phyloP scores from a whole-genome alignment of 140 eudicot genomes.

The Erigeron philadelphicus region DNA sequence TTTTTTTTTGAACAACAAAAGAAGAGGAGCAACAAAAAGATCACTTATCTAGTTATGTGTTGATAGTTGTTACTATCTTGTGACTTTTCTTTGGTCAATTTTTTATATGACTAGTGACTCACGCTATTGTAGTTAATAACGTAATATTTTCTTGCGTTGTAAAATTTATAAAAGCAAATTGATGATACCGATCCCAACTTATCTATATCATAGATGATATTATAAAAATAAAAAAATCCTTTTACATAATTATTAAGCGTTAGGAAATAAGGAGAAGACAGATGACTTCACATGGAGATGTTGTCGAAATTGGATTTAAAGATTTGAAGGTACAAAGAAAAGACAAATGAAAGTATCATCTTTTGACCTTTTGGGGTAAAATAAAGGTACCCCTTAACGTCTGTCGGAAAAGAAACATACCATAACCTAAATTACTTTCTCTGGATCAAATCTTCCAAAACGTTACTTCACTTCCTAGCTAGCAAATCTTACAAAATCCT shows the following conservation, averaged over 20 bases:
- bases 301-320: slow-evolving; percentile 26
- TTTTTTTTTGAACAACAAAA: too few species aligned
- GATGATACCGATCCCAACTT: too few species aligned
- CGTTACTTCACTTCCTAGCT: not conserved
- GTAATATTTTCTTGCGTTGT: too few species aligned
- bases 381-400: slow-evolving; percentile 31
- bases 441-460: slow-evolving; percentile 26
- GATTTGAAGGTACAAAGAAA: slow-evolving; percentile 34
- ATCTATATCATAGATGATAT: too few species aligned
- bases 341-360: slow-evolving; percentile 33
- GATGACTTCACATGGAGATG: slow-evolving; percentile 41
- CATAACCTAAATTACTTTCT: slow-evolving; percentile 22
- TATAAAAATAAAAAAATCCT: too few species aligned
- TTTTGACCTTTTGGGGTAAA: slow-evolving; percentile 36
- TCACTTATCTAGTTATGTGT: too few species aligned
- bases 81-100: too few species aligned
- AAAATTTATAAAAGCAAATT: too few species aligned
- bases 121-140: too few species aligned
- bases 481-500: not conserved
- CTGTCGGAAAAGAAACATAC: slow-evolving; percentile 31
- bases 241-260: slow-evolving; percentile 13
- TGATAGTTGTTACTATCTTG: too few species aligned
- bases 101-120: too few species aligned
- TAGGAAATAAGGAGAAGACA: slow-evolving; percentile 29
- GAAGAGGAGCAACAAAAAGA: too few species aligned